phyloP scores from a whole-genome alignment of 495 filamentous ascomycete species.

The Penicillium tannophilum region DNA sequence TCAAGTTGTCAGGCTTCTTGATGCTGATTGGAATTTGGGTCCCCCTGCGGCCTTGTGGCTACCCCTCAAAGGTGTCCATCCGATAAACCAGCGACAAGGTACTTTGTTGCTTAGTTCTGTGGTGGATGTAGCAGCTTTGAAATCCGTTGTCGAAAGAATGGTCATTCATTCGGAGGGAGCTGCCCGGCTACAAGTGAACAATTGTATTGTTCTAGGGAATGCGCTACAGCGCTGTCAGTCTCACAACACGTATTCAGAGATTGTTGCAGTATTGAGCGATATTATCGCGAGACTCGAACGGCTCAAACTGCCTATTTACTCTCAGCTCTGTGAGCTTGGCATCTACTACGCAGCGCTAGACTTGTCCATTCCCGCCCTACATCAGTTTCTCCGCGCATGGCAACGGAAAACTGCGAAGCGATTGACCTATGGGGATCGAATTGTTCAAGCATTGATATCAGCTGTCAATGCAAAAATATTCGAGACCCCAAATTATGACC shows the following conservation, averaged over 20 bases:
- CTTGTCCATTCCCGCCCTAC: constrained; percentile 30
- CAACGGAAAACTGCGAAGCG: not conserved
- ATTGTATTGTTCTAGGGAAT: not conserved
- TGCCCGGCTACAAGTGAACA: not conserved
- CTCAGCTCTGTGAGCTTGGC: constrained; percentile 17
- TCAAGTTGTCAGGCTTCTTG: constrained; percentile 17
- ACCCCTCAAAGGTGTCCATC: constrained; percentile 21
- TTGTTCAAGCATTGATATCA: constrained; percentile 25
- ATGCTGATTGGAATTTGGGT: constrained; percentile 27
- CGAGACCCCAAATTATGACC: constrained; percentile 27
- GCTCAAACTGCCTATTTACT: constrained; percentile 12
- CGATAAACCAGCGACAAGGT: constrained; percentile 9
- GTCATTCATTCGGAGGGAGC: constrained; percentile 1
- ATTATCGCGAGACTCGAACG: constrained; percentile 29
- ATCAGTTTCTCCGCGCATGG: constrained; percentile 24
- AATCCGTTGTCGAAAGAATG: not conserved
- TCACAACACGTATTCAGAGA: constrained; percentile 6
- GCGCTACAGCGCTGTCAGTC: constrained; percentile 1
- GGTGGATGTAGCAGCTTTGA: constrained; percentile 23
- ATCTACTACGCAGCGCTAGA: constrained; percentile 36
- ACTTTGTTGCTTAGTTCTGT: constrained; percentile 13
- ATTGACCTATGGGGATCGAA: constrained; percentile 8
- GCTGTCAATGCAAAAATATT: constrained; percentile 27
- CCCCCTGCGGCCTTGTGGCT: constrained; percentile 29
- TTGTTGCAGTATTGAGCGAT: constrained; percentile 16